A percentile compares a stretch with the other conserved stretches of the same genome.
phyloP scores from a whole-genome alignment of 1,139 yeast genomes.

The Hemisphaericaspora xylofermentans region DNA sequence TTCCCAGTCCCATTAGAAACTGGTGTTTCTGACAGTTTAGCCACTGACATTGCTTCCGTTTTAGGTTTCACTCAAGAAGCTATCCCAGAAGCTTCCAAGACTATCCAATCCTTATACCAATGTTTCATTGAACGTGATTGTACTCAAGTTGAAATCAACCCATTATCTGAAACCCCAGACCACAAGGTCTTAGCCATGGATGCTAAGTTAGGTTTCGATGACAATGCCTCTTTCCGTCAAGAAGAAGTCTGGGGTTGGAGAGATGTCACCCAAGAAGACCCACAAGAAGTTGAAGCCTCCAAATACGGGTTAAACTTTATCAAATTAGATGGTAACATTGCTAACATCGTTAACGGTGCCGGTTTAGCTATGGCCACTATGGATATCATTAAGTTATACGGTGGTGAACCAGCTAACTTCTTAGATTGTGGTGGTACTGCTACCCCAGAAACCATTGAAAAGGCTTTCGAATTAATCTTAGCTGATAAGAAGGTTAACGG shows the following conservation, averaged over 20 bases:
- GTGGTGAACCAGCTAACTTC: constrained; percentile 99
- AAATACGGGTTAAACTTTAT: constrained; percentile 91
- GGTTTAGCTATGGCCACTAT: constrained; percentile 99
- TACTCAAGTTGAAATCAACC: constrained; percentile 98
- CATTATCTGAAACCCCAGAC: constrained; percentile 90
- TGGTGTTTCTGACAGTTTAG: constrained; percentile 81
- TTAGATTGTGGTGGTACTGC: constrained; percentile 99
- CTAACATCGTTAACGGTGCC: constrained; percentile 98
- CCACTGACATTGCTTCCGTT: constrained; percentile 71
- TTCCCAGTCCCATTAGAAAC: constrained; percentile 73
- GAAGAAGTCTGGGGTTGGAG: constrained; percentile 94
- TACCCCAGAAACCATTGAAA: constrained; percentile 95
- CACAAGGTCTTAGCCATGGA: constrained; percentile 96
- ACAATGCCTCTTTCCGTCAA: constrained; percentile 94
- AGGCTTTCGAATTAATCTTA: constrained; percentile 91
- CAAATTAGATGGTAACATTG: constrained; percentile 97
- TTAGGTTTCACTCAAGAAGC: constrained; percentile 83
- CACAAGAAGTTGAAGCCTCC: constrained; percentile 93
- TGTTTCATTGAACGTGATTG: constrained; percentile 91
- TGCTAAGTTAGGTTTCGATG: constrained; percentile 97
- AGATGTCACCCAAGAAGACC: constrained; percentile 96
- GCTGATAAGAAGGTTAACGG: constrained; percentile 90
- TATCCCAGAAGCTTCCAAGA: constrained; percentile 80
- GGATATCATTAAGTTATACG: constrained; percentile 98
- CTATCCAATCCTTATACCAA: constrained; percentile 83